Percentiles rank a stretch among this genome's conserved stretches.
These are phyloP conservation scores for Yarrowia hollandica DNA, from an alignment of 805 yeast species.

Conservation along the genomic window DNA sequence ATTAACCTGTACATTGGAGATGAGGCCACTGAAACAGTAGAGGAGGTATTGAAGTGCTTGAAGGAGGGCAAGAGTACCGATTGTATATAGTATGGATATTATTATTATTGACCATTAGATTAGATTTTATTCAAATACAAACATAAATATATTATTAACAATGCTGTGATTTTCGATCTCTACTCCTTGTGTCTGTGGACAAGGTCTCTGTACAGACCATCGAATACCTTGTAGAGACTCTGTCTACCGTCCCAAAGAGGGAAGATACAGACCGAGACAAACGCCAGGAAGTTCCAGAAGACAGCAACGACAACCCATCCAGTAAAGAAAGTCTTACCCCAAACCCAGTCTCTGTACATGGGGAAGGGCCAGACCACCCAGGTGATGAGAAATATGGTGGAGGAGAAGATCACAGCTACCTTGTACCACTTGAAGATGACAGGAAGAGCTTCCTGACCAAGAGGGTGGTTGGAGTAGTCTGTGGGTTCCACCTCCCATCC, in stretches of 20 bases:
- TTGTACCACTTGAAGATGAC: conserved; percentile 30
- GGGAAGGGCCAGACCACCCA: conserved; percentile 83
- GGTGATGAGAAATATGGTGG: conserved; percentile 50
- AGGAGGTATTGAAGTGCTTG: not conserved
- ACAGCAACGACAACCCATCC: conserved; percentile 79
- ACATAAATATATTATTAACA: not conserved
- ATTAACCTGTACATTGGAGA: not conserved
- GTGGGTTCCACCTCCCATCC: conserved; percentile 25
- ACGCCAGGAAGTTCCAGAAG: conserved; percentile 61
- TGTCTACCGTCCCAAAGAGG: conserved; percentile 52
- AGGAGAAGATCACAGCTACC: conserved; percentile 24
- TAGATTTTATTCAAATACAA: no score
- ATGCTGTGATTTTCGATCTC: not conserved
- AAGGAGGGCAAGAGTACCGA: conserved; percentile 8
- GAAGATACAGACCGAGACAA: conserved; percentile 42
- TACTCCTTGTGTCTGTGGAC: conserved; percentile 3
- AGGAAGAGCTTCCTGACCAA: conserved; percentile 27
- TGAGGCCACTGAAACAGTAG: not conserved
- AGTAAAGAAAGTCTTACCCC: conserved; percentile 67
- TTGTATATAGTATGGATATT: conserved; percentile 12
- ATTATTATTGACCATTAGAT: no score
- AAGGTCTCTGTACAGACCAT: not conserved
- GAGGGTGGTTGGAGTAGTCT: conserved; percentile 29
- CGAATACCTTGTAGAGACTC: conserved; percentile 10
- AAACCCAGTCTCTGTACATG: conserved; percentile 68